Evolutionary conservation across 768 basidiomycete genomes (phyloP).

Genomic region (Myochromella boudieri): DNA sequence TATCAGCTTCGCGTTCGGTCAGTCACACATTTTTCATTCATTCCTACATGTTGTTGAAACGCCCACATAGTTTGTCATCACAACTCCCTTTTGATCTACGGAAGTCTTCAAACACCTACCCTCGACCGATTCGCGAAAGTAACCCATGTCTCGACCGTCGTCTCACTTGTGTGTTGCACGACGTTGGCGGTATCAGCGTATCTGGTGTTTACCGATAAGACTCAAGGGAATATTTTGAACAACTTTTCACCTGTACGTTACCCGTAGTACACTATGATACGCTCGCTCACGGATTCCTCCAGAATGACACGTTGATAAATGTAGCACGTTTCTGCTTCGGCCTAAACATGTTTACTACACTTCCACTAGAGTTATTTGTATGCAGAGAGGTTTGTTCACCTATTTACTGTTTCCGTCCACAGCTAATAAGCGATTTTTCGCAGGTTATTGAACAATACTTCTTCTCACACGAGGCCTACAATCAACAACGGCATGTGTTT

Average conservation of each 20-base stretch:
- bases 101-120: conserved; percentile 89
- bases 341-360: conserved; percentile 96
- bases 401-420: no score
- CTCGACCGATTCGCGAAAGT: conserved; percentile 91
- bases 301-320: conserved; percentile 90
- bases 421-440: background rate
- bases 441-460: conserved; percentile 96
- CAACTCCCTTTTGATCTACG: conserved; percentile 95
- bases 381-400: conserved; percentile 76
- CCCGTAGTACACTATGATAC: background rate
- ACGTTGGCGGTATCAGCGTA: conserved; percentile 86
- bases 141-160: conserved; percentile 85
- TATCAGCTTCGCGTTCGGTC: conserved; percentile 88
- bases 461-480: conserved; percentile 87
- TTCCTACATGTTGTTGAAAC: conserved; percentile 4
- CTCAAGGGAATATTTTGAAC: conserved; percentile 94
- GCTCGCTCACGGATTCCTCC: conserved; percentile 5
- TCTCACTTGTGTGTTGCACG: conserved; percentile 84
- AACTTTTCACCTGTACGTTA: conserved; percentile 78
- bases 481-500: conserved; percentile 79
- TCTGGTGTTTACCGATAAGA: conserved; percentile 87
- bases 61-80: conserved; percentile 80
- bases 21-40: conserved; percentile 2
- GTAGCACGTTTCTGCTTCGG: conserved; percentile 93
- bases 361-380: conserved; percentile 94